A percentile compares a stretch with the other conserved stretches of the same genome.
Evolutionary conservation across 257 asterid species (phyloP).

Genomic region (Perilla frutescens): DNA sequence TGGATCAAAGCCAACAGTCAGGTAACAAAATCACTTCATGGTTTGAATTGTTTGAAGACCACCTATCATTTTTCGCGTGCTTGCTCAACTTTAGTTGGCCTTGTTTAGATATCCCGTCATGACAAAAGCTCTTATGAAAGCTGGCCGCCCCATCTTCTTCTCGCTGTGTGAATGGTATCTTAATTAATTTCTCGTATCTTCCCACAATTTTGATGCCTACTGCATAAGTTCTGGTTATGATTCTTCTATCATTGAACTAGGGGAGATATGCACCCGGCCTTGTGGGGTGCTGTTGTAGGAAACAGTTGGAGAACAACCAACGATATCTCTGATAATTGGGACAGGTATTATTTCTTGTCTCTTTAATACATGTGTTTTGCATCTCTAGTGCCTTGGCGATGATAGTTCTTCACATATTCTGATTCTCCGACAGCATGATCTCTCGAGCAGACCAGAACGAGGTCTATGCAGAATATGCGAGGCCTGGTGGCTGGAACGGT

Average conservation of each 20-base stretch:
- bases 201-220: neutral
- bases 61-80: neutral
- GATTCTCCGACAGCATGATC: constrained; percentile 63
- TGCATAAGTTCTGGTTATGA: neutral
- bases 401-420: neutral
- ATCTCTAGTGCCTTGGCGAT: too few relatives aligned
- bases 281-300: constrained; percentile 74
- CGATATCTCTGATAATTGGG: constrained; percentile 86
- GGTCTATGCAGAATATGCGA: constrained; percentile 80
- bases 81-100: neutral
- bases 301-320: constrained; percentile 96
- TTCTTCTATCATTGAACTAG: constrained; percentile 43
- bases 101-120: constrained; percentile 73
- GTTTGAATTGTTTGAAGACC: constrained; percentile 4
- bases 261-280: constrained; percentile 97
- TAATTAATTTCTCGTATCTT: constrained; percentile 11
- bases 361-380: neutral
- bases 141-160: constrained; percentile 78
- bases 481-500: constrained; percentile 99
- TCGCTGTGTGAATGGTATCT: constrained; percentile 87
- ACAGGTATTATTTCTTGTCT: constrained; percentile 49
- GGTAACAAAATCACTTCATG: constrained; percentile 47
- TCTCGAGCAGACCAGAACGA: constrained; percentile 92
- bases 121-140: constrained; percentile 81
- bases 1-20: constrained; percentile 66